Evolutionary conservation across 1,139 yeast genomes (phyloP).

Genomic region (Zygoascus sp.): DNA sequence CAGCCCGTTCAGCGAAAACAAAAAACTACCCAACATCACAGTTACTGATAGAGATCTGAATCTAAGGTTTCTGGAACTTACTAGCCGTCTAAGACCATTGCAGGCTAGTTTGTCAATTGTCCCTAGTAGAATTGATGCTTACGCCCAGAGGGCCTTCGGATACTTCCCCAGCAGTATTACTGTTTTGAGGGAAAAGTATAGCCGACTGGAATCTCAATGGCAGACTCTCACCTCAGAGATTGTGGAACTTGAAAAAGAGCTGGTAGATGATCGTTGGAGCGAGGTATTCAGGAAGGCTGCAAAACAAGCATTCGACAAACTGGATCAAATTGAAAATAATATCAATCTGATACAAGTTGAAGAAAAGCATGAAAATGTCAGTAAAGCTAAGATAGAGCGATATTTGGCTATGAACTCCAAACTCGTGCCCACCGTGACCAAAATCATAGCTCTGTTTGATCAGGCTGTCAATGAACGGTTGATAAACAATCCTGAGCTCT

Average conservation of each 20-base stretch:
- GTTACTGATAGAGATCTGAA: conserved; percentile 32
- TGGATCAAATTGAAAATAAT: conserved; percentile 22
- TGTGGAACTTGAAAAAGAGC: conserved; percentile 40
- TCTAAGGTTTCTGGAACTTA: conserved; percentile 35
- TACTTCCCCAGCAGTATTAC: conserved; percentile 37
- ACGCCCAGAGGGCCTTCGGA: conserved; percentile 35
- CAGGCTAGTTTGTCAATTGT: conserved; percentile 57
- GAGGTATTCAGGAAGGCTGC: conserved; percentile 26
- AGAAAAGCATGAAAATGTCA: conserved; percentile 13
- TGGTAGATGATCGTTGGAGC: conserved; percentile 55
- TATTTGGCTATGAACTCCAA: conserved; percentile 21
- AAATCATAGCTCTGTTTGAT: conserved; percentile 22
- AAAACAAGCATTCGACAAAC: conserved; percentile 24
- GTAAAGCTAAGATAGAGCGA: conserved; percentile 15
- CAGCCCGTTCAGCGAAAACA: conserved; percentile 1
- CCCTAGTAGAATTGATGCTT: conserved; percentile 51
- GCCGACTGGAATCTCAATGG: conserved; percentile 41
- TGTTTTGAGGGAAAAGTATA: conserved; percentile 41
- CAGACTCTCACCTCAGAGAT: conserved; percentile 41
- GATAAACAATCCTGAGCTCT: conserved; percentile 21
- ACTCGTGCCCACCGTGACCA: conserved; percentile 20
- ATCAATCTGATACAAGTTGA: conserved; percentile 16
- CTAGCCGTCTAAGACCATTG: conserved; percentile 45
- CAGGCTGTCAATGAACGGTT: conserved; percentile 24
- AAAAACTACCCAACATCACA: conserved; percentile 25